Percentiles rank a stretch among this genome's conserved stretches.
These are phyloP conservation scores for Tricholoma saponaceum DNA, from an alignment of 768 basidiomycete species.

Conservation along the genomic window DNA sequence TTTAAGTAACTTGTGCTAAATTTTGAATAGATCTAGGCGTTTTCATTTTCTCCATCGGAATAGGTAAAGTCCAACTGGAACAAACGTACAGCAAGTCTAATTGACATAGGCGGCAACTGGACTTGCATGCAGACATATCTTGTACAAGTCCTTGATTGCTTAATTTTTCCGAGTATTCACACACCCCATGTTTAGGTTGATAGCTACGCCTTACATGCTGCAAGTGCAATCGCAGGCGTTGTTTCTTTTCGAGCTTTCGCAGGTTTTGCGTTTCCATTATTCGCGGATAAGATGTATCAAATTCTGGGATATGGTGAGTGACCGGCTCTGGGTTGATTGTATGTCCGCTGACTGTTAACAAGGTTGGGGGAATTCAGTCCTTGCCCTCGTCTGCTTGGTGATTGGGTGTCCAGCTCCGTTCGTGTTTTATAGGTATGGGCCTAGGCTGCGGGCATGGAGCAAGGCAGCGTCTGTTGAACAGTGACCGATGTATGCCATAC, in stretches of 20 bases:
- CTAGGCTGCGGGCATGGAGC: slow-evolving; percentile 31
- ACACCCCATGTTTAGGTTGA: slow-evolving; percentile 55
- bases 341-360: slow-evolving; percentile 11
- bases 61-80: slow-evolving; percentile 26
- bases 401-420: slow-evolving; percentile 50
- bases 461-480: slow-evolving; percentile 31
- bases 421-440: slow-evolving; percentile 36
- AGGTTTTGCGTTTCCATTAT: slow-evolving; percentile 63
- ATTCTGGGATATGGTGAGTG: slow-evolving; percentile 40
- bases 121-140: slow-evolving; percentile 55
- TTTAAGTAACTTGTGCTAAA: background rate
- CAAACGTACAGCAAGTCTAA: background rate
- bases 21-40: slow-evolving; percentile 30
- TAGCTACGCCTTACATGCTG: slow-evolving; percentile 74
- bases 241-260: slow-evolving; percentile 51
- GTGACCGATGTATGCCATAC: background rate
- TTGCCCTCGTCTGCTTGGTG: slow-evolving; percentile 47
- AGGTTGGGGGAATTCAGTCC: slow-evolving; percentile 54
- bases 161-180: slow-evolving; percentile 3
- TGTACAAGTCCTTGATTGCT: slow-evolving; percentile 31
- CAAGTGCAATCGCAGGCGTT: slow-evolving; percentile 54
- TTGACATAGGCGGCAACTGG: slow-evolving; percentile 28
- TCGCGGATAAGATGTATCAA: slow-evolving; percentile 54
- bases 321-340: background rate
- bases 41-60: slow-evolving; percentile 44